Base-by-base conservation (phyloP, 495 filamentous ascomycete genomes). In the Hyaloscypha hepaticicola region DNA sequence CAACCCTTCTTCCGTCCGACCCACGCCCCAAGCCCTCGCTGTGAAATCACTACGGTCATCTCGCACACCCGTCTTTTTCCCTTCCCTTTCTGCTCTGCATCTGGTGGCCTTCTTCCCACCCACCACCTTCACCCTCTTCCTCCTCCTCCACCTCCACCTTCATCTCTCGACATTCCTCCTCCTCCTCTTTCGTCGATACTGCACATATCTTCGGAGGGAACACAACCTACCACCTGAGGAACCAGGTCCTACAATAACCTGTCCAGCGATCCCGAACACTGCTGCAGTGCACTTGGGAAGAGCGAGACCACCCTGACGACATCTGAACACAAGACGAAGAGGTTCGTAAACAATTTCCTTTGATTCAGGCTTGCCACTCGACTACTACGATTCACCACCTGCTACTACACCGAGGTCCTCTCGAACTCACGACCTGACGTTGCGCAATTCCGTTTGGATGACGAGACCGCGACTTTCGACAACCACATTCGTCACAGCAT, bases 161-260 rank as follows among this genome's bases (percentile, higher is more conserved):
- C 45, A 25, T 50, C 33, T 22, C 41, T 55, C 27, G 26, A 25
- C 58, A 45, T 33, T 49, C 24, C 34, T 29, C 31, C 49, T 22
- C 45, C 9, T n/a, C 25, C 26, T 29, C 59, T 28, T 53, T 27
- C 49, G 19, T 29, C 52, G 29, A 38, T 25, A 64, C 55, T 38
- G 33, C 63, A 21, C 53, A 24, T 9, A 6, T 26, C 41, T 61
- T 57, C 49, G 55, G 29, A 49, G 33, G 34, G 55, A 38, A 14
- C 12, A 27, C 45, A 9, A n/a, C 31, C 24, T 41, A 38, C 63
- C 55, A 59, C 63, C 55, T 66, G 56, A 66, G 63, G 57, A 21
- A 19, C 63, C 56, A 58, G 56, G 63, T 58, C 56, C 63, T 66
- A 66, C 63, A 45, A 66, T 24, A 59, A 60, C 63, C 63, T 66